Evolutionary conservation across 768 basidiomycete genomes (phyloP).

Genomic region (Multifurca ochricompacta): DNA sequence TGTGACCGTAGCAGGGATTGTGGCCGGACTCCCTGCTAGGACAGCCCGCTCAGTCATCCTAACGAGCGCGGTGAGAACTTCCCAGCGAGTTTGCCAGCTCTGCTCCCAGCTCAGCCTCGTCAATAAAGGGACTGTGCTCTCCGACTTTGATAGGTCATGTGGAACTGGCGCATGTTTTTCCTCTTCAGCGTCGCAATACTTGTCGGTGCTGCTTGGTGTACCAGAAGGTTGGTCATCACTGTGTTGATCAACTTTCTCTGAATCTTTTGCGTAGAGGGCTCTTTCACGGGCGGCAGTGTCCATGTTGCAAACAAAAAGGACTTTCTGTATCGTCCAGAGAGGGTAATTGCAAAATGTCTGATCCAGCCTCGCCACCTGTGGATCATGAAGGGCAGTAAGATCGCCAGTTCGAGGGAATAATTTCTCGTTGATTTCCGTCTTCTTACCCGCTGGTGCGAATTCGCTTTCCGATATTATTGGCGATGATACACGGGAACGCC

Average conservation of each 20-base stretch:
- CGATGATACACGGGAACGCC: conserved; percentile 2
- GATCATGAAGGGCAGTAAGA: conserved; percentile 48
- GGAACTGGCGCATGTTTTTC: not conserved
- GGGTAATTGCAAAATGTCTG: conserved; percentile 49
- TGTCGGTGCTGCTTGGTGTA: not conserved
- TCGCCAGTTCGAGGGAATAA: conserved; percentile 59
- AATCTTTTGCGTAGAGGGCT: not conserved
- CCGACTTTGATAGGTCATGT: not conserved
- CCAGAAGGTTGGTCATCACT: not conserved
- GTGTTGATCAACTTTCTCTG: not conserved
- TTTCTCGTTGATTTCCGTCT: conserved; percentile 23
- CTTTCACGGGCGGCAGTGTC: conserved; percentile 18
- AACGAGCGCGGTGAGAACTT: conserved; percentile 20
- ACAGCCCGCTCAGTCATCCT: conserved; percentile 11
- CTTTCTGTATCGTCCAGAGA: conserved; percentile 60
- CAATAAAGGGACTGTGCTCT: not conserved
- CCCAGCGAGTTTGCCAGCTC: conserved; percentile 22
- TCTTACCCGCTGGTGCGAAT: not conserved
- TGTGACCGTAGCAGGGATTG: conserved; percentile 6
- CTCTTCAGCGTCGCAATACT: not conserved
- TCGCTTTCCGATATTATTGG: conserved; percentile 1
- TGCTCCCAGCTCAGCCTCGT: conserved; percentile 13
- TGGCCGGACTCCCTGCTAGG: not conserved
- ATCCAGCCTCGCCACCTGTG: conserved; percentile 49
- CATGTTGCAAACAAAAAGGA: conserved; percentile 55